Base-by-base conservation (phyloP, 2,329 filamentous ascomycete genomes). In the Xylaria sp. region DNA sequence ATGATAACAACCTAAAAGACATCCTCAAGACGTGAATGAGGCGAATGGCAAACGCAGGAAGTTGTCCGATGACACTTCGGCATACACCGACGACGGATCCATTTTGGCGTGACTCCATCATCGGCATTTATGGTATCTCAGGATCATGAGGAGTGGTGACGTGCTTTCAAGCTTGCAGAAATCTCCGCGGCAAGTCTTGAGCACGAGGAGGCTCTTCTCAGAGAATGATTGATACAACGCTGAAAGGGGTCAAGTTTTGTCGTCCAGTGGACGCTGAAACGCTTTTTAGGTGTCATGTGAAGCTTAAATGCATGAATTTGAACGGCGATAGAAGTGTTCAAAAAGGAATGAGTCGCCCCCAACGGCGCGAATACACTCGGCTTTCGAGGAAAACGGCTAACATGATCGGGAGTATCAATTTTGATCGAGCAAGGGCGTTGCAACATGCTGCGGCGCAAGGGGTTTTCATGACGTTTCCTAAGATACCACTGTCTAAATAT, bases 1-100 rank as follows among this genome's bases (percentile, higher is more conserved):
- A 87, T 88, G 85, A 80, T 86, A 69, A 88, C 84, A 67, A 85
- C 81, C 58, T 87, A 77, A 81, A 19, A 47, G 19, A 24, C 32
- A 21, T 12, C 8, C 8, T 32, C 21, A 27, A 27, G 21, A 42
- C 5, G n/a, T 54, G 53, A 36, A 51, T 51, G 2, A n/a, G 17
- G 21, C 27, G 27, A 47, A 57, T 17, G 61, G 34, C 9, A 34
- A 39, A n/a, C 21, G 11, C 19, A 34, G 12, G 61, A 42, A n/a
- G 48, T n/a, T 54, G 27, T 30, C 32, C 24, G 17, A 48, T 19
- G 17, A 12, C 32, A 6, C 4, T 19, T 21, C 7, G 39, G 8
- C 4, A 19, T 27, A 34, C 12, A 7, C 27, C 34, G 11, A 59
- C 34, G 14, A 67, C 14, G 34, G 1, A 5, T 45, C 7, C 47